These are phyloP conservation scores for Phellopilus nigrolimitatus DNA, from an alignment of 1,284 basidiomycete genomes.

Conservation along the genomic window DNA sequence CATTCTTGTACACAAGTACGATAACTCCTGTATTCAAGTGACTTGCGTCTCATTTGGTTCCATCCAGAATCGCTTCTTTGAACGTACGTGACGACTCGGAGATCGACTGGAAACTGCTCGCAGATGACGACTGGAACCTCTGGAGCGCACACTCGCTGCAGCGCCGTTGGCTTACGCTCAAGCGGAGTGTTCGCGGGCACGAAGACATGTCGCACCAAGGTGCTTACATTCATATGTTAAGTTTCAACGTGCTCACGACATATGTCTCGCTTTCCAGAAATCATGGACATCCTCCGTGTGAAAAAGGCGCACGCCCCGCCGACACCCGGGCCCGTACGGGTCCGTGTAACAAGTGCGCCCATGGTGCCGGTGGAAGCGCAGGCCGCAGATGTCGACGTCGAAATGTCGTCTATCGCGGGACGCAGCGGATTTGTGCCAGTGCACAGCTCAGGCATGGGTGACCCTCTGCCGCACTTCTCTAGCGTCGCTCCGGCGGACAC, in stretches of 20 bases:
- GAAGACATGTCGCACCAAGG: constrained; percentile 76
- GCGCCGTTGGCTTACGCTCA: constrained; percentile 74
- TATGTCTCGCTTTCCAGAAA: constrained; percentile 41
- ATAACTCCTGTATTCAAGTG: constrained; percentile 15
- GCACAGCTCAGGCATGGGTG: not conserved
- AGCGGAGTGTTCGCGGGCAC: constrained; percentile 63
- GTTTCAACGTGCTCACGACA: constrained; percentile 17
- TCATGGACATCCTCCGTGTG: constrained; percentile 70
- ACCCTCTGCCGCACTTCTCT: not conserved
- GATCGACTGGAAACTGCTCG: constrained; percentile 74
- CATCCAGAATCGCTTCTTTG: constrained; percentile 63
- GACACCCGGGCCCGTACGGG: constrained; percentile 33
- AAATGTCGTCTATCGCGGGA: not conserved
- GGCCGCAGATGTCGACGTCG: constrained; percentile 1
- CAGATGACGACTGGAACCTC: constrained; percentile 72
- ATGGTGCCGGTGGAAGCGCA: constrained; percentile 31
- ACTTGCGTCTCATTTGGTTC: constrained; percentile 13
- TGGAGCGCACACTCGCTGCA: constrained; percentile 77
- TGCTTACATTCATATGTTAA: constrained; percentile 25
- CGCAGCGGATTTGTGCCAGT: constrained; percentile 1
- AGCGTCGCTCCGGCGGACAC: not conserved
- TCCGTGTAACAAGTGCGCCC: constrained; percentile 50
- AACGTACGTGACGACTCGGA: constrained; percentile 76
- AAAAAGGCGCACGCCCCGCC: constrained; percentile 59
- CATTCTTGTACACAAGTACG: constrained; percentile 76